A percentile compares a stretch with the other conserved stretches of the same genome.
phyloP scores from a whole-genome alignment of 768 basidiomycete genomes.

The Lactarius tabidus region DNA sequence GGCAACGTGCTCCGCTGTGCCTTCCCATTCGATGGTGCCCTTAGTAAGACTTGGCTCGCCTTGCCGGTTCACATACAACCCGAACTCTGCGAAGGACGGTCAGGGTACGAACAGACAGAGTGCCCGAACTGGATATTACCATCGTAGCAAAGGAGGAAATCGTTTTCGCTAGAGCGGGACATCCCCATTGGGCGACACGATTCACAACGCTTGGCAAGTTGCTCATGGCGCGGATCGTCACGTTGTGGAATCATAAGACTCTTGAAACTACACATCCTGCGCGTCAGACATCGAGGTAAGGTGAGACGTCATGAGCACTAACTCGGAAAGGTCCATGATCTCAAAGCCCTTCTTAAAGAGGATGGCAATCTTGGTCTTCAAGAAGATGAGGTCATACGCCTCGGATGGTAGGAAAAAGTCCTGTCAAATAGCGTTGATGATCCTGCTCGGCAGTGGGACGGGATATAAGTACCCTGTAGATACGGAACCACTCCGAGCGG shows the following conservation, averaged over 20 bases:
- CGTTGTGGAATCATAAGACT: constrained; percentile 85
- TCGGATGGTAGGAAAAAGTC: constrained; percentile 94
- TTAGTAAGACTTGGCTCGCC: too few relatives aligned
- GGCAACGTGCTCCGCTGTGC: too few relatives aligned
- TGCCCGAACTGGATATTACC: constrained; percentile 44
- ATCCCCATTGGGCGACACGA: too few relatives aligned
- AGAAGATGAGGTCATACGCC: constrained; percentile 85
- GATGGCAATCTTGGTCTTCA: constrained; percentile 91
- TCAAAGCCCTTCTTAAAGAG: constrained; percentile 93
- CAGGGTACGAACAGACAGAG: not conserved
- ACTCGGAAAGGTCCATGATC: constrained; percentile 96
- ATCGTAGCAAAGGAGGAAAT: constrained; percentile 87
- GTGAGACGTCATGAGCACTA: constrained; percentile 33
- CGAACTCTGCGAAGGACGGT: constrained; percentile 46
- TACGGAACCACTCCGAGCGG: too few relatives aligned
- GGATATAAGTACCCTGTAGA: constrained; percentile 57
- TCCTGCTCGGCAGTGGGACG: not conserved
- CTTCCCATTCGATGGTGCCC: too few relatives aligned
- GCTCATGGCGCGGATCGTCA: constrained; percentile 66
- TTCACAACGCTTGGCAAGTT: too few relatives aligned
- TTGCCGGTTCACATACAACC: too few relatives aligned
- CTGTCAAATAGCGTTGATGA: constrained; percentile 30
- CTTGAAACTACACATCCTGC: constrained; percentile 54
- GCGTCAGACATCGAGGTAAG: not conserved
- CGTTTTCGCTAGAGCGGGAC: constrained; percentile 82